Base-by-base conservation (phyloP, 208 protist species). In the Endotrypanum monterogeii region DNA sequence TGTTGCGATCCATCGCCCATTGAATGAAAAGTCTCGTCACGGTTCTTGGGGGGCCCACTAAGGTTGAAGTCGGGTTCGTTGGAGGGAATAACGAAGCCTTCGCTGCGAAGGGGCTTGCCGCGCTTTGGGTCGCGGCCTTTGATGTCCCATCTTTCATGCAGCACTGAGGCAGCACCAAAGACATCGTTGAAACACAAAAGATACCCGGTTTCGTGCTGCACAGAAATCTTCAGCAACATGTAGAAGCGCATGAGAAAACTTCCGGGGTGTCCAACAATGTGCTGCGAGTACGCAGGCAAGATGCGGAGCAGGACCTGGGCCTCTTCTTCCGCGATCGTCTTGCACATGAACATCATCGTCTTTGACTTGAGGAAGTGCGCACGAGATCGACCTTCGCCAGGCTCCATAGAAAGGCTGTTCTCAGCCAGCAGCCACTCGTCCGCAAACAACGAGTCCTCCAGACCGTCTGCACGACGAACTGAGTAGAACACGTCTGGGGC, bases 111-210 rank as follows among this genome's bases (percentile, higher is more conserved):
- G 70, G 84, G 90, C 84, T 95, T 96, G 32, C 89, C 90, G 14
- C 86, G 90, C 61, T 96, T 96, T 12, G 92, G 92, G 25, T 86
- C 66, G 57, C 92, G 85, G n/a, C 92, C 92, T 73, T 96, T 96
- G 63, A 96, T 83, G 74, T 96, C 92, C 90, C 92, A 96, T 76
- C 90, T 91, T 79, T 96, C 89, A 66, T 96, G 83, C 25, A 96
- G 69, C 32, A 67, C 69, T 23, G 63, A 65, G 28, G 85, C 89
- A n/a, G 73, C 58, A 3, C 76, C 80, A 67, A 93, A 96, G 12
- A 96, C 86, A 54, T 96, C 89, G 76, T 83, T 82, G 78, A 89
- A 94, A 79, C 87, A 95, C 20, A 94, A 79, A 58, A 96, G 84
- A 76, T 88, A 96, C 14, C 92, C 90, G 3, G 87, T 70, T 32